Base-by-base conservation (phyloP, 306 rosid species). In the Chamaecrista fasciculata region DNA sequence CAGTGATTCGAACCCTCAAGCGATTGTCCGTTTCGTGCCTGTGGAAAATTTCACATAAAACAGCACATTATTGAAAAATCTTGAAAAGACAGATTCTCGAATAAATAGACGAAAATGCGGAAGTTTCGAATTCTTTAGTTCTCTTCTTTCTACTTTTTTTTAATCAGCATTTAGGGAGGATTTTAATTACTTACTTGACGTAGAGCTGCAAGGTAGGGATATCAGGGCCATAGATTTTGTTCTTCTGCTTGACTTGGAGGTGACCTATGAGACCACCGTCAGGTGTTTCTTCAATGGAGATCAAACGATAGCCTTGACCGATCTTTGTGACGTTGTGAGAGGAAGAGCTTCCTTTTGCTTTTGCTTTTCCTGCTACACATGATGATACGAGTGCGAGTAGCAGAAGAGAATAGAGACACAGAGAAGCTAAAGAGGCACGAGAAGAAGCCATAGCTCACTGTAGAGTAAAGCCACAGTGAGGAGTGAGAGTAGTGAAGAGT, bases 1-100 rank as follows among this genome's bases (percentile, higher is more conserved):
- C 99, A 15, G 97, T 85, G 33, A 94, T 89, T 66, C 89, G 95
- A 3, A 94, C 88, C 78, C 99, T 87, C 76, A 91, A 78, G n/a
- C 99, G 97, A 48, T 84, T 81, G 2, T 84, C 82, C 0, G 89
- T 71, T 66, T 94, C 97, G 33, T 94, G 91, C 86, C 98, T 94
- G 67, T 47, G 2, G 12, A 56, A 40, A 61, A 15, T 2, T 28
- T 56, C 8, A 28, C 33, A 28, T 28, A 2, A n/a, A n/a, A n/a
- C n/a, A n/a, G n/a, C 12, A 12, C 60, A 24, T 12, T 12, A 36
- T 36, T 36, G 40, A 36, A 11, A 31, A 25, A 53, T 9, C 18
- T 24, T 7, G 11, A 25, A 19, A 24, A 12, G 5, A 53, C 34
- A 25, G 15, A 25, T 7, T 56, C 36, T 33, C 36, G 36, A 8